Base-by-base conservation (phyloP, 768 basidiomycete species). In the Boletus reticuloceps region DNA sequence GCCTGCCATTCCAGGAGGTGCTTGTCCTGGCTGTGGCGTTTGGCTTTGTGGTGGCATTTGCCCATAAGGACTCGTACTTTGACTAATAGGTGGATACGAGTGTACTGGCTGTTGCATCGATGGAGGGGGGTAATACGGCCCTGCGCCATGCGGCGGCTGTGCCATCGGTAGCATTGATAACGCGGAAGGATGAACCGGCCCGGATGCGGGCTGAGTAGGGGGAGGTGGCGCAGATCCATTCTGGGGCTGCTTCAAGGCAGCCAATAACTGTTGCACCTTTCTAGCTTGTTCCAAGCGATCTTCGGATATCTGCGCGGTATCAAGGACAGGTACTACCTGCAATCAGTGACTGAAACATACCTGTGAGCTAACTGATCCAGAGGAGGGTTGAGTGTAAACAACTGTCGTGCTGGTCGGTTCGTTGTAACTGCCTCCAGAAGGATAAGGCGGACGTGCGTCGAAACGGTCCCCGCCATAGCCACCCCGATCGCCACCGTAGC, bases 231-330 rank as follows among this genome's bases (percentile, higher is more conserved):
- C 50, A 16, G 58, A 47, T 22, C 74, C 76, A 55, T 67, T 68
- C 55, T 79, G 77, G 11, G 88, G 85, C 55, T 88, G 86, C 64
- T 93, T 91, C 44, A 92, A 72, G 13, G 91, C 91, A 6, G 89
- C 91, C 25, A 93, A 74, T 17, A 92, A 74, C 63, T 92, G 89
- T 66, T 94, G 92, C 10, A 94, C 91, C 70, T 82, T 88, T 52
- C 86, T 82, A 9, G 92, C 91, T 77, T 94, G 89, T 64, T 95
- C 93, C 19, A 95, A 75, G 13, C 92, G 87, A 47, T 94, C 91
- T 54, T 94, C 90, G 12, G 75, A 38, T 20, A 41, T 43, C 55
- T 60, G 49, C 25, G 11, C 19, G 31, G 32, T 20, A 40, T 59
- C 54, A 65, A 13, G 9, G 11, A 20, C n/a, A 22, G 44, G 12